phyloP scores from a whole-genome alignment of 2,329 filamentous ascomycete species.

The Penicillium psychrosexuale region DNA sequence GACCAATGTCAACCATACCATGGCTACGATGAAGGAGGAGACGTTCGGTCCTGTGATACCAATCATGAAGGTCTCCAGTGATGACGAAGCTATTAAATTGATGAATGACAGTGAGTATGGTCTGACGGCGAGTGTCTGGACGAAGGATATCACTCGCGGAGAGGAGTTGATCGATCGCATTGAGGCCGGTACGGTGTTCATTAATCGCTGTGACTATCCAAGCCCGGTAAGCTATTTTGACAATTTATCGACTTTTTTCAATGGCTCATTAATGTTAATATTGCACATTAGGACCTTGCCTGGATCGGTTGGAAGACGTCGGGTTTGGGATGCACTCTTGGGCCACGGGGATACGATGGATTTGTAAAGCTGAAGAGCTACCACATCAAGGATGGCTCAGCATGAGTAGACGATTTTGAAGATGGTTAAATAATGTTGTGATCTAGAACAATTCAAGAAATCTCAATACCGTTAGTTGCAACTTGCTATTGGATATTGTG shows the following conservation, averaged over 20 bases:
- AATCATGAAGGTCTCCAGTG: slow-evolving; percentile 75
- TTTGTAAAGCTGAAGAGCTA: slow-evolving; percentile 94
- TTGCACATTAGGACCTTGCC: slow-evolving; percentile 64
- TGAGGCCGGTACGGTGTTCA: slow-evolving; percentile 88
- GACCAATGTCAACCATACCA: slow-evolving; percentile 71
- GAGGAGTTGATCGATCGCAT: slow-evolving; percentile 72
- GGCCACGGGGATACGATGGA: slow-evolving; percentile 82
- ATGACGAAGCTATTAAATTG: slow-evolving; percentile 71
- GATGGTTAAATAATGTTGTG: background rate
- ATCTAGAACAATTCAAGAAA: background rate
- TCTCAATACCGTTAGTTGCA: background rate
- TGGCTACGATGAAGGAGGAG: slow-evolving; percentile 86
- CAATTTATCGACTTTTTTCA: background rate
- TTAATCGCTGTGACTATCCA: slow-evolving; percentile 87
- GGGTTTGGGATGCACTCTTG: slow-evolving; percentile 80
- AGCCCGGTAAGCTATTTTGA: slow-evolving; percentile 65
- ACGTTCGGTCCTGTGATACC: slow-evolving; percentile 90
- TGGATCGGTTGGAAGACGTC: slow-evolving; percentile 97
- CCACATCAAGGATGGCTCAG: slow-evolving; percentile 59
- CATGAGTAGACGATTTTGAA: background rate
- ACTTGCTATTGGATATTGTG: no score
- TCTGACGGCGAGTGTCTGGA: slow-evolving; percentile 90
- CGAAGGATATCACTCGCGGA: slow-evolving; percentile 72
- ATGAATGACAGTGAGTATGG: slow-evolving; percentile 96
- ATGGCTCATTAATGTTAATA: background rate